These are phyloP conservation scores for Blastocrithidia nonstop DNA, from an alignment of 208 protist species.

Conservation along the genomic window DNA sequence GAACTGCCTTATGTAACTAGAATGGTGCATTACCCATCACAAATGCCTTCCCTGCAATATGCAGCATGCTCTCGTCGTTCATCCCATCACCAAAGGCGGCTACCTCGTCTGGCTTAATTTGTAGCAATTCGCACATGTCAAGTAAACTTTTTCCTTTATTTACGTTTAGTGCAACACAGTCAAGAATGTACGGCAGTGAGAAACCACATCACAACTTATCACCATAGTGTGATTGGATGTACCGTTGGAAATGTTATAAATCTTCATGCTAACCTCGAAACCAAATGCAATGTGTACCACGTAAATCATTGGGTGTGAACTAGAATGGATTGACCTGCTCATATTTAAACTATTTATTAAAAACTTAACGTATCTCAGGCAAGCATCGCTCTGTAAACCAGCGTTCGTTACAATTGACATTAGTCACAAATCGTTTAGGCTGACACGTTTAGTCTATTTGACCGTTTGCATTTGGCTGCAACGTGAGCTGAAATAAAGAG, in stretches of 20 bases:
- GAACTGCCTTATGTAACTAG: constrained; percentile 17
- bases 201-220: constrained; percentile 22
- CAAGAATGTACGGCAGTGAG: constrained; percentile 34
- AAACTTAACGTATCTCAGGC: constrained; percentile 13
- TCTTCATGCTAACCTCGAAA: constrained; percentile 21
- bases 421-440: constrained; percentile 12
- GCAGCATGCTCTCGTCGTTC: constrained; percentile 51
- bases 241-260: constrained; percentile 21
- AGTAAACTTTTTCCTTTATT: constrained; percentile 35
- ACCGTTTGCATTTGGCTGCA: constrained; percentile 4
- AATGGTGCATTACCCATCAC: constrained; percentile 40
- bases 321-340: constrained; percentile 20
- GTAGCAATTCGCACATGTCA: constrained; percentile 17
- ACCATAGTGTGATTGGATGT: constrained; percentile 19
- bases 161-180: constrained; percentile 13
- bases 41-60: constrained; percentile 19
- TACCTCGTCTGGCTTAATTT: constrained; percentile 10
- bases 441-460: not conserved
- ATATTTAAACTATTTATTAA: constrained; percentile 14
- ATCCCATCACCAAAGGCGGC: constrained; percentile 63
- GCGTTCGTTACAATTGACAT: constrained; percentile 30
- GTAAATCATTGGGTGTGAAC: constrained; percentile 12
- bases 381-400: constrained; percentile 30
- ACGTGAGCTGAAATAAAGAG: constrained; percentile 22
- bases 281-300: constrained; percentile 41